Evolutionary conservation across 2,329 filamentous ascomycete genomes (phyloP), one percentile per base, ranked within the genome.

Genomic region (Hymenoscyphus fraxineus): DNA sequence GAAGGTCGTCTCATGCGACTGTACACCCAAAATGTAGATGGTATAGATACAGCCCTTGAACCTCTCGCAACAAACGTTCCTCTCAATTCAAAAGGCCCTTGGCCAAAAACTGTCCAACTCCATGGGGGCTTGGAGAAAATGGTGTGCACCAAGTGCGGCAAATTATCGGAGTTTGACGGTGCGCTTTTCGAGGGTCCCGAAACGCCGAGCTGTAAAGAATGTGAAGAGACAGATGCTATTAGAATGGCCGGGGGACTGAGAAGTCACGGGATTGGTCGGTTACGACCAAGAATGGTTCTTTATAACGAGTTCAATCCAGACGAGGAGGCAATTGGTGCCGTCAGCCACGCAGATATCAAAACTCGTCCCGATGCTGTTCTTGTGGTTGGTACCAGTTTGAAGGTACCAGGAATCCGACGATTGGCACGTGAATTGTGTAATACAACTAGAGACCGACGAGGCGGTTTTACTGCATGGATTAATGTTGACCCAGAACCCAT

Each of bases 291-390:
- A 64, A 97, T 99, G 80, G 94, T 98, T 4, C 83, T 99, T 10
- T 99, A 99, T 80, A 97, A 98, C 75, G 95, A 99, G 77, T 90
- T 92, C 76, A 97, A 98, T 74, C 95, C 95, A 0, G 95, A 99
- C 69, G 92, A 95, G 70, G 94, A 97, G 71, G 94, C 95, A 15
- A 99, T 99, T 75, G 93, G 94, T 55, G 91, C 91, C 27, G 93
- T 97, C 51, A 92, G 93, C 60, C 88, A 87, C 69, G 89, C 93
- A 4, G 95, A 99, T 75, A 80, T 98, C 65, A 90, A 92, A 66
- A 85, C 89, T 54, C 85, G 93, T 44, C 94, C 95, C 0, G 95
- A 98, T 76, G 93, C 93, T 19, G 85, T 99, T 32, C 88, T 99
- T 70, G 95, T 99, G 35, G 95, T 97, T 9, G 95, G 95, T 61